Percentiles rank a stretch among this genome's conserved stretches.
phyloP scores from a whole-genome alignment of 495 filamentous ascomycete genomes.

The Amniculicola lignicola region DNA sequence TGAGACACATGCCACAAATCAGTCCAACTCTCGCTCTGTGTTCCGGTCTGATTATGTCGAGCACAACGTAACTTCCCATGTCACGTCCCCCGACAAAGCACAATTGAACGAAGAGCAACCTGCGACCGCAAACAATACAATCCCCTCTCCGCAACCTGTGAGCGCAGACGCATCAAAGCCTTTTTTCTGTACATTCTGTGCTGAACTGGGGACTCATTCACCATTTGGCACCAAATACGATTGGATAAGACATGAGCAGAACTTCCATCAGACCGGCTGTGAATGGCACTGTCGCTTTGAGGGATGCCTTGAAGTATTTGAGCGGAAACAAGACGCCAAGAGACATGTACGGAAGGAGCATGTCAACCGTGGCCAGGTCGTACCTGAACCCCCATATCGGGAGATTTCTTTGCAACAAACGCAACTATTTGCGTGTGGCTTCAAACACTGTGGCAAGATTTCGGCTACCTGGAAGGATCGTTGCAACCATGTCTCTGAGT shows the following conservation, averaged over 20 bases:
- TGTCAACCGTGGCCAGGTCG: neutral
- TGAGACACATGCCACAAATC: too few relatives aligned
- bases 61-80: too few relatives aligned
- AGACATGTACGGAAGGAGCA: conserved; percentile 9
- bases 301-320: conserved; percentile 8
- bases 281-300: conserved; percentile 11
- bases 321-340: conserved; percentile 1
- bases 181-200: conserved; percentile 21
- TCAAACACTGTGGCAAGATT: conserved; percentile 3
- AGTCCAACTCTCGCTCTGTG: too few relatives aligned
- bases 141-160: too few relatives aligned
- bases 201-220: neutral
- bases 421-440: conserved; percentile 5
- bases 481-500: conserved; percentile 1
- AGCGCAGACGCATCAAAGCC: too few relatives aligned
- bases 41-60: too few relatives aligned
- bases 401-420: neutral
- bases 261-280: conserved; percentile 16
- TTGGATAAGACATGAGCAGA: conserved; percentile 22
- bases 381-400: neutral
- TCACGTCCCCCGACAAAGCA: too few relatives aligned
- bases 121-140: too few relatives aligned
- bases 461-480: neutral
- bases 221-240: conserved; percentile 13
- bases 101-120: too few relatives aligned